Base-by-base conservation (phyloP, 257 asterid species). In the Primulina tabacum region DNA sequence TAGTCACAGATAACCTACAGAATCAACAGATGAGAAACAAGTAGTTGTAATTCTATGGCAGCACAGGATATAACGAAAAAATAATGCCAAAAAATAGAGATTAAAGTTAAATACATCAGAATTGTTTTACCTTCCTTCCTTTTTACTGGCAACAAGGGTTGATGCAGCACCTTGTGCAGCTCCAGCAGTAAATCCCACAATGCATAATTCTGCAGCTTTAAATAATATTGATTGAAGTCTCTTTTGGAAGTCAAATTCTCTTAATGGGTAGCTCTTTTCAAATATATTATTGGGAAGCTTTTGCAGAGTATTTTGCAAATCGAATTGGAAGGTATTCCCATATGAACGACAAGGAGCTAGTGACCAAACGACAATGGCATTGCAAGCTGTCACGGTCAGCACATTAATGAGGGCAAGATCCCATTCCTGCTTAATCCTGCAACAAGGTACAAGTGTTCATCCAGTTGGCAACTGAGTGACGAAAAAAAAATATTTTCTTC, bases 301-400 rank as follows among this genome's bases (percentile, higher is more conserved):
- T 76, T 94, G 99, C 73, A 94, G 79, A 12, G 99, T 94, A 76
- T 94, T 94, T 81, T 94, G 99, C 81, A 91, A 83, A 80, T 94
- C 99, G 34, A 78, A 89, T 43, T 79, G 97, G 88, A 91, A 94
- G 72, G 99, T 94, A 71, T 80, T 89, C 60, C 99, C 99, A 76
- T 94, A 94, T 53, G 99, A 94, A 61, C 96, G 99, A 60, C 98
- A 89, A 50, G 99, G 98, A 73, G 99, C 97, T 62, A 94, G 92
- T 6, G 96, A 85, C 99, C 99, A 94, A 63, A 94, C 88, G 16
- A 82, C 94, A 26, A 90, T 75, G 68, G 97, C 95, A 76, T 94
- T 94, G 88, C 99, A 94, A 74, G 96, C 95, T 18, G 90, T 79
- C 60, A 84, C 93, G 32, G 99, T 91, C 56, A 94, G 89, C 71